Evolutionary conservation across 73 alveolate genomes (phyloP), one percentile per base, ranked within the genome.

Genomic region (Diophrys appendiculata): DNA sequence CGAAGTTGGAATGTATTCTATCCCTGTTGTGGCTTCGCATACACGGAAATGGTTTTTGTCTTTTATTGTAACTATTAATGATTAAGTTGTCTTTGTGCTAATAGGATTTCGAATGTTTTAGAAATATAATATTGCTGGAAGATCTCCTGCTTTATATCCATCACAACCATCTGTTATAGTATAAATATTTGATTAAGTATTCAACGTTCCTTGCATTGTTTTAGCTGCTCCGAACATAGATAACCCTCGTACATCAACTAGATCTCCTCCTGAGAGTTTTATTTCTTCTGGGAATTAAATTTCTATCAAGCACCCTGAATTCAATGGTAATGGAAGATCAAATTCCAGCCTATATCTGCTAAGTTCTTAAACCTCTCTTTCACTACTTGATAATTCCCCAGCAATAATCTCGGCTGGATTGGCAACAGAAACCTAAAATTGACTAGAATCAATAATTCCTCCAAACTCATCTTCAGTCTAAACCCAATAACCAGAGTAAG

Each of bases 101-200:
- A 31, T 1, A 31, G 75, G 75, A 31, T 67, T 67, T 54, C 53
- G 23, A n/a, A 67, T 3, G 3, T 23, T 31, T 29, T 25, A 67
- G 54, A 67, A 67, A 24, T 67, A 67, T 26, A 67, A 22, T 25
- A 67, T 67, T 3, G 75, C 75, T 25, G 75, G 52, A 18, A 67
- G 75, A 2, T 67, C 75, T 3, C 31, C 31, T 3, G 3, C 54
- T 5, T 24, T 25, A 3, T 28, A 67, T 28, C 18, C 43, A 18
- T 25, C 27, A 28, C 75, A 67, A n/a, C 75, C 54, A 28, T 67
- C 75, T 25, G 5, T 67, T 3, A 67, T 25, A n/a, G 75, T 29
- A 24, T 23, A 25, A 5, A 67, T 3, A 28, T 67, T 67, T 1
- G 43, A 23, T 67, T 29, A 54, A 1, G 75, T 23, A 31, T 67